Percentiles rank a stretch among this genome's conserved stretches.
These are phyloP conservation scores for Hypoxylon sp. DNA, from an alignment of 2,329 filamentous ascomycete genomes.

Conservation along the genomic window DNA sequence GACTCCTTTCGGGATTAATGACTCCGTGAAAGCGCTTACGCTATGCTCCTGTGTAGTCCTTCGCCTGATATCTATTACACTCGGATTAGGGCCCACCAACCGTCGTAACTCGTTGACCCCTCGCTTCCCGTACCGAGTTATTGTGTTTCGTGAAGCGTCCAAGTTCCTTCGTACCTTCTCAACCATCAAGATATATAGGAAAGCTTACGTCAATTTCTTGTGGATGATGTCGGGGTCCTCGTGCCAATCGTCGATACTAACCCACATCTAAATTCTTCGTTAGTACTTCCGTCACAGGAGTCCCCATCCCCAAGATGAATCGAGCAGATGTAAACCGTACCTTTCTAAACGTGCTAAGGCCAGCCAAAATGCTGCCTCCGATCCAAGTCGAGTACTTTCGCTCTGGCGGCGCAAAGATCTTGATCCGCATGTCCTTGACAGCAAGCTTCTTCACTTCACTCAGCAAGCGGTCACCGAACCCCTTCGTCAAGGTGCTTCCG, in stretches of 20 bases:
- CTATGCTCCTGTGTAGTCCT: constrained; percentile 20
- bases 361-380: constrained; percentile 95
- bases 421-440: constrained; percentile 99
- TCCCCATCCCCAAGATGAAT: constrained; percentile 4
- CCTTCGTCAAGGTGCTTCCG: constrained; percentile 95
- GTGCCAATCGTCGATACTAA: constrained; percentile 99
- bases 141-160: constrained; percentile 18
- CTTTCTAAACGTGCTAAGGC: constrained; percentile 98
- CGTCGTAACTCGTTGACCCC: constrained; percentile 13
- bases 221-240: constrained; percentile 99
- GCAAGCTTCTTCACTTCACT: constrained; percentile 93
- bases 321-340: constrained; percentile 65
- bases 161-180: not conserved
- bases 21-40: constrained; percentile 19
- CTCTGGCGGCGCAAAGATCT: constrained; percentile 98
- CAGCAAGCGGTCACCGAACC: constrained; percentile 93
- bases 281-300: constrained; percentile 31
- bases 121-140: not conserved
- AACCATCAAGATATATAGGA: not conserved
- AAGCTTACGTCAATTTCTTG: constrained; percentile 87
- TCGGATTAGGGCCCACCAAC: constrained; percentile 4
- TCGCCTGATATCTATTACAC: constrained; percentile 25
- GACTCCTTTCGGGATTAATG: constrained; percentile 11
- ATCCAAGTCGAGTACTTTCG: constrained; percentile 99
- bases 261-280: constrained; percentile 85